phyloP scores from a whole-genome alignment of 805 yeast genomes.

The Starmerella bombicola region DNA sequence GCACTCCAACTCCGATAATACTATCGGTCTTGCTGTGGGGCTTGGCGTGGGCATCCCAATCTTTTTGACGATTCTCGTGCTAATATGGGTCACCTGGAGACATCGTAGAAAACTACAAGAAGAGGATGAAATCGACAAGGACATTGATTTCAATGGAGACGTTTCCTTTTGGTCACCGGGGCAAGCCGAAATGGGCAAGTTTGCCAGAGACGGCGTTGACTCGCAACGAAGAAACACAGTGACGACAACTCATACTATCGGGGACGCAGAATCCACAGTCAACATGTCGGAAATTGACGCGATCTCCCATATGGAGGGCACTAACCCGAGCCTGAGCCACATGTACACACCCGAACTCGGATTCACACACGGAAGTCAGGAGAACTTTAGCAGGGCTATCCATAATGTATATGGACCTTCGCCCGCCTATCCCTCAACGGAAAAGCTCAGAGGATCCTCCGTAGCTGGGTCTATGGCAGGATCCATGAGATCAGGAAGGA shows the following conservation, averaged over 20 bases:
- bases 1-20: slow-evolving; percentile 1
- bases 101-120: slow-evolving; percentile 26
- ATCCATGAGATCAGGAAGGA: neutral
- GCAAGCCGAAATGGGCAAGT: neutral
- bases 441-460: slow-evolving; percentile 14
- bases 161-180: slow-evolving; percentile 16
- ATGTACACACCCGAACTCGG: slow-evolving; percentile 15
- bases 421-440: slow-evolving; percentile 19
- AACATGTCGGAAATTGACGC: slow-evolving; percentile 5
- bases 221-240: neutral
- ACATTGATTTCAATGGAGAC: slow-evolving; percentile 32
- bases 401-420: slow-evolving; percentile 20
- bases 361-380: slow-evolving; percentile 13
- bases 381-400: slow-evolving; percentile 23
- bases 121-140: slow-evolving; percentile 29
- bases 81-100: slow-evolving; percentile 27
- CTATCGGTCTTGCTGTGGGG: slow-evolving; percentile 25
- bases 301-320: neutral
- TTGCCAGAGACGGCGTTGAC: neutral
- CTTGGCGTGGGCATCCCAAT: slow-evolving; percentile 34
- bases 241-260: neutral
- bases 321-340: neutral
- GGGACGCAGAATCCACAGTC: slow-evolving; percentile 3
- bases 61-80: slow-evolving; percentile 25
- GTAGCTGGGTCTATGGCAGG: slow-evolving; percentile 1